phyloP scores from a whole-genome alignment of 257 asterid genomes.

The Cinchona pubescens region DNA sequence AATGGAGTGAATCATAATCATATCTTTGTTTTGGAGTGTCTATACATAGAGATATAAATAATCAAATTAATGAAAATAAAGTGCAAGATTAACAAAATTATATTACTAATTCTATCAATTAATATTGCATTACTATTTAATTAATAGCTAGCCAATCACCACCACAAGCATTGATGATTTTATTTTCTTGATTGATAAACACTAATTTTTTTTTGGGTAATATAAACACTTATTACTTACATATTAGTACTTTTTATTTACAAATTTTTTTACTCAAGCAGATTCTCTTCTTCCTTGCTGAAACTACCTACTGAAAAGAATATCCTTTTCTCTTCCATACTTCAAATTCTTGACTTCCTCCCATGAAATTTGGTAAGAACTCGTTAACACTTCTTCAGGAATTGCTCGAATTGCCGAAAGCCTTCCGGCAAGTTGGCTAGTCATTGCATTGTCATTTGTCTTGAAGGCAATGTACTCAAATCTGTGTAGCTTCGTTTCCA shows the following conservation, averaged over 20 bases:
- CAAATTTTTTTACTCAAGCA: background rate
- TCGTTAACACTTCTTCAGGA: conserved; percentile 55
- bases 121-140: no score
- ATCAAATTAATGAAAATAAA: no score
- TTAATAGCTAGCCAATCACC: no score
- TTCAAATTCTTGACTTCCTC: conserved; percentile 50
- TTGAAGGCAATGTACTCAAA: conserved; percentile 58
- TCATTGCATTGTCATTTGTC: conserved; percentile 59
- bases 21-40: no score
- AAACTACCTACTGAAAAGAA: background rate
- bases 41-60: no score
- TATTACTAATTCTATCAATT: conserved; percentile 12
- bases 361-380: conserved; percentile 46
- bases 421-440: conserved; percentile 47
- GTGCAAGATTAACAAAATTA: background rate
- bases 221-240: no score
- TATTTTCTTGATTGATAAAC: no score
- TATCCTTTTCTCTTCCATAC: conserved; percentile 35
- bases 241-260: background rate
- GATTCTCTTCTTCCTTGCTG: background rate
- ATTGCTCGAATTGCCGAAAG: conserved; percentile 52
- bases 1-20: no score
- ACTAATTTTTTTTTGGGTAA: no score
- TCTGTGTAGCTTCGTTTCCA: conserved; percentile 44
- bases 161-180: no score